These are phyloP conservation scores for Fabrea salina DNA, from an alignment of 169 alveolate species.

Conservation along the genomic window DNA sequence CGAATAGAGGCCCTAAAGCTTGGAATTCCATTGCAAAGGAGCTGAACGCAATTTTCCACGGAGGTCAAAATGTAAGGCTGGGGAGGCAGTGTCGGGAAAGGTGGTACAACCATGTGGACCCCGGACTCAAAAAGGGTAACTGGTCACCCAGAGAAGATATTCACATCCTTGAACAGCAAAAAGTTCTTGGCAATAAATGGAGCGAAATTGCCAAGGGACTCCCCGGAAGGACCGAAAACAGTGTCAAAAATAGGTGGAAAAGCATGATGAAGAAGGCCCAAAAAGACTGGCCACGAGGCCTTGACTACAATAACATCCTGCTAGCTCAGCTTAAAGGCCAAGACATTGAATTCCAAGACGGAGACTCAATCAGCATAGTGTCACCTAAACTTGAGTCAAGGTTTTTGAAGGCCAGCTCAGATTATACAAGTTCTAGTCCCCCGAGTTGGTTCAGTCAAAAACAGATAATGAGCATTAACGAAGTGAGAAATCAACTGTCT, in stretches of 20 bases:
- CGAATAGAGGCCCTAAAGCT: conserved; percentile 75
- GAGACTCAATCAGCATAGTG: too few relatives aligned
- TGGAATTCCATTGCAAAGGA: conserved; percentile 84
- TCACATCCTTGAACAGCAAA: conserved; percentile 59
- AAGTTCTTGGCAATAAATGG: conserved; percentile 78
- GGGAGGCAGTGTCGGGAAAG: conserved; percentile 86
- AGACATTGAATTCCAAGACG: too few relatives aligned
- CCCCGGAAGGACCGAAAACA: conserved; percentile 84
- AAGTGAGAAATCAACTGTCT: too few relatives aligned
- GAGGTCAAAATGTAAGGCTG: conserved; percentile 32
- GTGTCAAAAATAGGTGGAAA: conserved; percentile 79
- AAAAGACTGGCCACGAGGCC: too few relatives aligned
- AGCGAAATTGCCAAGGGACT: conserved; percentile 71
- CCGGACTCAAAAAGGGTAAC: conserved; percentile 69
- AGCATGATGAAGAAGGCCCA: conserved; percentile 63
- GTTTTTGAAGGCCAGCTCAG: too few relatives aligned
- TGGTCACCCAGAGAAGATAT: conserved; percentile 79
- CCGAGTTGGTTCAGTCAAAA: too few relatives aligned
- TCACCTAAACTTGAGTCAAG: too few relatives aligned
- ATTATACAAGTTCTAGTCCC: too few relatives aligned
- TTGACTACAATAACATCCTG: too few relatives aligned
- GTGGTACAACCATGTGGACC: conserved; percentile 82
- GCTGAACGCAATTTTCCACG: conserved; percentile 61
- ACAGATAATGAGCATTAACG: too few relatives aligned
- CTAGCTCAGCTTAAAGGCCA: too few relatives aligned